These are phyloP conservation scores for Fusarium sp. DNA, from an alignment of 2,329 filamentous ascomycete species.

Conservation along the genomic window DNA sequence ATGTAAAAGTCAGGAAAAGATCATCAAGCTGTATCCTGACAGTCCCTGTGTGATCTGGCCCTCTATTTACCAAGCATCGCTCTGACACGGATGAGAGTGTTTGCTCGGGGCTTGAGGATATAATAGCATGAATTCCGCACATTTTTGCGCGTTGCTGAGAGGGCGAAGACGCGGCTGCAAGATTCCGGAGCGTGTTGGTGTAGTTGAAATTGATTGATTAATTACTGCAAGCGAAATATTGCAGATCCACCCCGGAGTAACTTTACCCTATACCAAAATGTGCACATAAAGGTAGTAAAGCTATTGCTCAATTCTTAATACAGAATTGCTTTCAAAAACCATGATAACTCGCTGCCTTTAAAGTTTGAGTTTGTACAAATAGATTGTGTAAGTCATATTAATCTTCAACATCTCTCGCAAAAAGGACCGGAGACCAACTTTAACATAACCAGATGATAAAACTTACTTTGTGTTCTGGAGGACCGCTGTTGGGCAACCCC, in stretches of 20 bases:
- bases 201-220: not conserved
- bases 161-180: constrained; percentile 11
- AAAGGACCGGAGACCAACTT: not conserved
- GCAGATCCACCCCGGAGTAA: not conserved
- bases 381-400: not conserved
- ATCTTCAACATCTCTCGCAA: not conserved
- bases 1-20: constrained; percentile 71
- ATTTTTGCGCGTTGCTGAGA: constrained; percentile 49
- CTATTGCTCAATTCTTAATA: not conserved
- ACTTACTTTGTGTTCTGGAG: not conserved
- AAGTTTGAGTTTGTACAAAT: not conserved
- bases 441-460: not conserved
- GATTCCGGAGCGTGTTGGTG: not conserved
- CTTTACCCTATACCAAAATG: constrained; percentile 1
- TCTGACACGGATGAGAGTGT: constrained; percentile 50
- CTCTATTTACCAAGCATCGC: constrained; percentile 62
- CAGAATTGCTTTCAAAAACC: not conserved
- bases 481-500: not conserved
- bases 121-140: constrained; percentile 68
- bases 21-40: constrained; percentile 44
- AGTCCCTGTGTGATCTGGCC: constrained; percentile 66
- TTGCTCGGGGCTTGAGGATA: constrained; percentile 50
- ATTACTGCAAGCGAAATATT: constrained; percentile 7
- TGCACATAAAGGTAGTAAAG: not conserved
- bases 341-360: not conserved